These are phyloP conservation scores for Acidiella bohemica DNA, from an alignment of 495 filamentous ascomycete genomes.

Conservation along the genomic window DNA sequence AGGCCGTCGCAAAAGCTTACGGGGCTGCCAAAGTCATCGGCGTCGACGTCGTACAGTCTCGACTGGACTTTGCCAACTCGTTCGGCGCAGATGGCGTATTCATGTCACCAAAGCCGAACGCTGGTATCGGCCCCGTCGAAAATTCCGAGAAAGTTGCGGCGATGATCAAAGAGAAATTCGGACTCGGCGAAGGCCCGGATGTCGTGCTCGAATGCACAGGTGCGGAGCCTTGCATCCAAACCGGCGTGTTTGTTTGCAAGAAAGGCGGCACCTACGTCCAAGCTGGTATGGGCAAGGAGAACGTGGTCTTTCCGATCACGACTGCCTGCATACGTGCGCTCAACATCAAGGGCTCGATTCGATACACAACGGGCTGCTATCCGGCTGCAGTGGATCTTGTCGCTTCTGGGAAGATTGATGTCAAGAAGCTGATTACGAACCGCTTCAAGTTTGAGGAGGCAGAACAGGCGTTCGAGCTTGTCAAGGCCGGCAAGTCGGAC, in stretches of 20 bases:
- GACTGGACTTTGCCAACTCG: conserved; percentile 13
- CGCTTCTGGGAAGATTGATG: conserved; percentile 38
- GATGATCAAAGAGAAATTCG: conserved; percentile 1
- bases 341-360: conserved; percentile 40
- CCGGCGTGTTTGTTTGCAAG: conserved; percentile 6
- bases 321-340: conserved; percentile 42
- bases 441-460: conserved; percentile 42
- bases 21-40: conserved; percentile 13
- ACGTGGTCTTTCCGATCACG: conserved; percentile 44
- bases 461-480: conserved; percentile 35
- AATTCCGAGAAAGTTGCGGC: conserved; percentile 8
- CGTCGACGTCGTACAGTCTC: conserved; percentile 11
- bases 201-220: conserved; percentile 17
- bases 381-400: conserved; percentile 40
- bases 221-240: conserved; percentile 12
- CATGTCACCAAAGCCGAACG: conserved; percentile 37
- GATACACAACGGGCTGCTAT: conserved; percentile 44
- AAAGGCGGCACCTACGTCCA: conserved; percentile 36
- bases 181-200: conserved; percentile 13
- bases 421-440: conserved; percentile 39
- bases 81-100: conserved; percentile 33
- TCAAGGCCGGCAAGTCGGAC: conserved; percentile 17
- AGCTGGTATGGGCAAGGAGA: conserved; percentile 45
- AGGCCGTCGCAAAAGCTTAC: conserved; percentile 15
- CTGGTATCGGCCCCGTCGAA: conserved; percentile 1